These are phyloP conservation scores for Fusarium pseudoanthophilum DNA, from an alignment of 2,329 filamentous ascomycete species.

Conservation along the genomic window DNA sequence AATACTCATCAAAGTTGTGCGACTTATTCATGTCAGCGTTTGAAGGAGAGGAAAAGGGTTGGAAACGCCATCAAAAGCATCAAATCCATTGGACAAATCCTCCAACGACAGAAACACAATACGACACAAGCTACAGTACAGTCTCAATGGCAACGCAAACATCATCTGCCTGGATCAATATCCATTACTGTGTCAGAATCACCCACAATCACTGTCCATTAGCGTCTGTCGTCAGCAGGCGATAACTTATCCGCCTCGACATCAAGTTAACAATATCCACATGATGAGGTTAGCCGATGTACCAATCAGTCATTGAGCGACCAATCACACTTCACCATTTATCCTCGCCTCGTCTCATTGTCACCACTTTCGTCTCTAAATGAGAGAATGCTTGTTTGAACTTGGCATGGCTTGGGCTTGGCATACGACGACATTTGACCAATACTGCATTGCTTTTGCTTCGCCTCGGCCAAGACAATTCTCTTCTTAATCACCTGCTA, in stretches of 20 bases:
- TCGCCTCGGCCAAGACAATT: slow-evolving; percentile 34
- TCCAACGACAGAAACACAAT: not conserved
- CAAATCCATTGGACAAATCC: not conserved
- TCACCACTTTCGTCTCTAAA: slow-evolving; percentile 1
- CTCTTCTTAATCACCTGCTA: slow-evolving; percentile 29
- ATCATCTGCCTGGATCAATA: slow-evolving; percentile 6
- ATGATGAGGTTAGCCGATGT: slow-evolving; percentile 24
- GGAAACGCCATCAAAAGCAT: not conserved
- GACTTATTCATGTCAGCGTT: not conserved
- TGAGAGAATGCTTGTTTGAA: slow-evolving; percentile 34
- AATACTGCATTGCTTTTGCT: slow-evolving; percentile 16
- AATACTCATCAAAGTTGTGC: not conserved
- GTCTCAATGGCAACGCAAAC: slow-evolving; percentile 9
- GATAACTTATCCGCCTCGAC: slow-evolving; percentile 12
- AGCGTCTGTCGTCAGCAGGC: slow-evolving; percentile 33
- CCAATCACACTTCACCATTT: slow-evolving; percentile 25
- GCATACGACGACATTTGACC: slow-evolving; percentile 24
- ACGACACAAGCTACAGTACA: not conserved
- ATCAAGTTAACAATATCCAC: slow-evolving; percentile 15
- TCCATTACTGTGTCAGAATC: slow-evolving; percentile 18
- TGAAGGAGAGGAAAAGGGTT: slow-evolving; percentile 1
- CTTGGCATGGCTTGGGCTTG: slow-evolving; percentile 39
- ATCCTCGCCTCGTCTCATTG: not conserved
- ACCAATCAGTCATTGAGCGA: slow-evolving; percentile 6
- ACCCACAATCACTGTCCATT: slow-evolving; percentile 18